Evolutionary conservation across 768 basidiomycete genomes (phyloP), one percentile per base, ranked within the genome.

Genomic region (Porpolomopsis calyptriformis): DNA sequence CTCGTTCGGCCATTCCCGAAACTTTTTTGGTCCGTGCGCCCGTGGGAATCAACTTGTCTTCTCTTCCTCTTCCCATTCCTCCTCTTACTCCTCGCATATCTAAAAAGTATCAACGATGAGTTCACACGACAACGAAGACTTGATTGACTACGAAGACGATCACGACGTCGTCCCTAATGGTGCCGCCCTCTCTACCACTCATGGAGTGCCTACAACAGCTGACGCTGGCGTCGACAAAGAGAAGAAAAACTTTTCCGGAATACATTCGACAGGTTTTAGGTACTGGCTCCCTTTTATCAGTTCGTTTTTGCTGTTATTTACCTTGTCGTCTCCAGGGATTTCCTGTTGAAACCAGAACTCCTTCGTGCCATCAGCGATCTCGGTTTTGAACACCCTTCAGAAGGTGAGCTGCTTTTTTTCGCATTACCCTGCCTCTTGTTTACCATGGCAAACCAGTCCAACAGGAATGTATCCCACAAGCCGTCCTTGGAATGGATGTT

Each of bases 191-290:
- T 54, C 66, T 29, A 65, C 67, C 23, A 61, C 73, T 24, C 76
- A 74, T 47, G 76, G 73, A 43, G 70, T 72, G 49, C 64, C 72
- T 34, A 64, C 68, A 47, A 60, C 68, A 36, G 65, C 70, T 31
- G 65, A 67, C 37, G 73, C 69, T 48, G 72, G 74, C 19, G 74
- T 65, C 37, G 78, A 69, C 49, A 80, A 76, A 52, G 86, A 88
- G 57, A 90, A 91, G 76, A 94, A 93, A 78, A 96, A 94, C 64
- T 97, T 94, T 60, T 94, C 96, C 50, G 96, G 96, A 24, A 97
- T 99, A 58, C 96, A 99, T 73, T 93, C 93, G n/a, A 99, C 96
- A 52, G 96, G 96, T 48, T 99, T 99, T 70, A 80, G 96, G 93
- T 93, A 47, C 47, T 34, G 7, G 11, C 14, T 46, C 18, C 43